A percentile compares a stretch with the other conserved stretches of the same genome.
Conservation (phyloP, 1,139 yeast genomes). For the Saccharomyces pastorianus region DNA sequence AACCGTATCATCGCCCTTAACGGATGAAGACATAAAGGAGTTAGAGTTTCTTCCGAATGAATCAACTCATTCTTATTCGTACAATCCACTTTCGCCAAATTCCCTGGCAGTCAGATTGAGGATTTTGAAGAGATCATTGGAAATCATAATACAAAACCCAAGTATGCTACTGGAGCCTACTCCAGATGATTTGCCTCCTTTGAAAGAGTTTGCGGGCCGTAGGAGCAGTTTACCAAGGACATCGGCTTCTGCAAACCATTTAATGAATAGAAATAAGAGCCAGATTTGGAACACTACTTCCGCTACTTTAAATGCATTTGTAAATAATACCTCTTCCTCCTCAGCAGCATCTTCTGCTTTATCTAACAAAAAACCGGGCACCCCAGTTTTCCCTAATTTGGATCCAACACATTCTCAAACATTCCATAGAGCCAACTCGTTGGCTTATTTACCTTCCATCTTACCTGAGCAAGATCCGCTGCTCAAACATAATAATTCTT, state of each 20-base stretch:
- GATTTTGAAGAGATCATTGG: slow-evolving; percentile 66
- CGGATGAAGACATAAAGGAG: slow-evolving; percentile 26
- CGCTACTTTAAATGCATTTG: slow-evolving; percentile 55
- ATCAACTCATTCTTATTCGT: slow-evolving; percentile 78
- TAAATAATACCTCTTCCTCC: slow-evolving; percentile 17
- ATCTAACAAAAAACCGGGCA: background rate
- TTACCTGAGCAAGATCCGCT: background rate
- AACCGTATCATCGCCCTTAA: slow-evolving; percentile 9
- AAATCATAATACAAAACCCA: slow-evolving; percentile 39
- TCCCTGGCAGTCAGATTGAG: slow-evolving; percentile 68
- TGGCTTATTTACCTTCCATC: slow-evolving; percentile 9
- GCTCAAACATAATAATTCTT: background rate
- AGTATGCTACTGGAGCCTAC: slow-evolving; percentile 13
- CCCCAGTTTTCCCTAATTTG: background rate
- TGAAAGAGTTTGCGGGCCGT: background rate
- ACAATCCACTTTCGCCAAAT: slow-evolving; percentile 74
- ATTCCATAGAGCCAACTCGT: slow-evolving; percentile 12
- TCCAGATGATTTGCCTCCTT: slow-evolving; percentile 2
- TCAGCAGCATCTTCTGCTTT: slow-evolving; percentile 4
- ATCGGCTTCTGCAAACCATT: slow-evolving; percentile 6
- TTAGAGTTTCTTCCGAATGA: slow-evolving; percentile 60
- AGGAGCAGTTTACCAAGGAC: background rate
- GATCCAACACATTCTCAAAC: background rate
- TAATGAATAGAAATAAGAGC: slow-evolving; percentile 4
- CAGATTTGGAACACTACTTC: slow-evolving; percentile 44